These are phyloP conservation scores for Thamnidium elegans DNA, from an alignment of 192 early-diverging fungal genomes.

Conservation along the genomic window DNA sequence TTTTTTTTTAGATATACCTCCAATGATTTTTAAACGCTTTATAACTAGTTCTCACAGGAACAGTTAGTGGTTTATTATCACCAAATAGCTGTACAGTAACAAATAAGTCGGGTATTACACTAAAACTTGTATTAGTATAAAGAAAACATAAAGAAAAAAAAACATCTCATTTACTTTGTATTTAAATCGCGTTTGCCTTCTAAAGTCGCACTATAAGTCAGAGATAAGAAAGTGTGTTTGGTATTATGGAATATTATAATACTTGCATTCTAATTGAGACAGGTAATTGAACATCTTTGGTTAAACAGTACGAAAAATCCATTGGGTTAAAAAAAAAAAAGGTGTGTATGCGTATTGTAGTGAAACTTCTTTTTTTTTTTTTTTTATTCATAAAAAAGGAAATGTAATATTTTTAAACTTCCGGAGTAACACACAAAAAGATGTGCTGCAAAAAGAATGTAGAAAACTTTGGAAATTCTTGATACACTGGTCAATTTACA, in stretches of 20 bases:
- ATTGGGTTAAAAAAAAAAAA: constrained; percentile 17
- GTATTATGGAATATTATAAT: background rate
- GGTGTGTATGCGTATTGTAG: too few relatives aligned
- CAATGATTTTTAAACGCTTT: constrained; percentile 62
- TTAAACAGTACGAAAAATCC: constrained; percentile 73
- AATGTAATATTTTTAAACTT: too few relatives aligned
- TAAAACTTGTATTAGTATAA: constrained; percentile 21
- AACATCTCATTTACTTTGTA: constrained; percentile 20
- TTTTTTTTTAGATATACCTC: constrained; percentile 36
- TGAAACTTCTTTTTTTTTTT: too few relatives aligned
- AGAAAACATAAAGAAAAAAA: background rate
- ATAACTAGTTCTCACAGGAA: constrained; percentile 64
- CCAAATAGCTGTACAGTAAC: constrained; percentile 66
- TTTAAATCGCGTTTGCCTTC: constrained; percentile 29
- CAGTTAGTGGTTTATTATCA: constrained; percentile 63
- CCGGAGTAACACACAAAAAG: too few relatives aligned
- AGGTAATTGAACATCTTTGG: constrained; percentile 59
- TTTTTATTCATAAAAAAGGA: too few relatives aligned
- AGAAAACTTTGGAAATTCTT: too few relatives aligned
- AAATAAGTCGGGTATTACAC: constrained; percentile 55
- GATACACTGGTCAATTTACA: too few relatives aligned
- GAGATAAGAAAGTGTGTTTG: background rate
- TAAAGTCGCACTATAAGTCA: constrained; percentile 32
- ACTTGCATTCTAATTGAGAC: constrained; percentile 63
- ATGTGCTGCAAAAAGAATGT: too few relatives aligned